Percentiles rank a stretch among this genome's conserved stretches.
These are phyloP conservation scores for Diatrype stigma DNA, from an alignment of 2,329 filamentous ascomycete species.

Conservation along the genomic window DNA sequence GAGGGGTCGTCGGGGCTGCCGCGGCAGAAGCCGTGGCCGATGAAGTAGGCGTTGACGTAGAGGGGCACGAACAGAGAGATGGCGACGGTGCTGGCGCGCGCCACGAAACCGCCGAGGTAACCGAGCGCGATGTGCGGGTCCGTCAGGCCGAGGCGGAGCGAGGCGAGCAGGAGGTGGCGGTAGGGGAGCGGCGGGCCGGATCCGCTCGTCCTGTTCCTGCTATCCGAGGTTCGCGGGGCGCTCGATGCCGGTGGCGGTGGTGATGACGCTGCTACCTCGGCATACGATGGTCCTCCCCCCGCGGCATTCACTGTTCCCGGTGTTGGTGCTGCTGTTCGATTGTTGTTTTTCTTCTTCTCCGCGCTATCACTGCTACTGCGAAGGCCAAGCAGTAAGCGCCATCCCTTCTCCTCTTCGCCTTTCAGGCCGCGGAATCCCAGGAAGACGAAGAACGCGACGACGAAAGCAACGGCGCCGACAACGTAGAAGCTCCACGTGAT, in stretches of 20 bases:
- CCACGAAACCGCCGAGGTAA: slow-evolving; percentile 92
- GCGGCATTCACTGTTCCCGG: too few species aligned
- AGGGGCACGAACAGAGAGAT: slow-evolving; percentile 94
- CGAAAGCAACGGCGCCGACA: slow-evolving; percentile 67
- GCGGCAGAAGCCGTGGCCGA: slow-evolving; percentile 73
- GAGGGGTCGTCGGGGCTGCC: slow-evolving; percentile 53
- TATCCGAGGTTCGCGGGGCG: too few species aligned
- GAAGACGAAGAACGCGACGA: slow-evolving; percentile 71
- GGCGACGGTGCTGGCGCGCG: slow-evolving; percentile 87
- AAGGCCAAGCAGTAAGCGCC: slow-evolving; percentile 51
- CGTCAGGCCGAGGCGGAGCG: slow-evolving; percentile 65
- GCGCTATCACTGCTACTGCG: too few species aligned
- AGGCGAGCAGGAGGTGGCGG: slow-evolving; percentile 55
- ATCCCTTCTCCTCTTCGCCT: slow-evolving; percentile 76
- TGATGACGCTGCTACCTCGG: background rate
- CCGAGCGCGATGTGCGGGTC: slow-evolving; percentile 79
- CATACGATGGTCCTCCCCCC: too few species aligned
- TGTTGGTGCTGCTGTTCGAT: background rate
- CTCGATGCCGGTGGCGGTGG: background rate
- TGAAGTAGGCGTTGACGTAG: slow-evolving; percentile 88
- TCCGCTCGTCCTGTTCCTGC: too few species aligned
- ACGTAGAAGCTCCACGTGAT: slow-evolving; percentile 85
- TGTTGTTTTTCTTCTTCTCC: too few species aligned
- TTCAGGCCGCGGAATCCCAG: slow-evolving; percentile 66
- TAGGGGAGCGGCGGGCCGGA: slow-evolving; percentile 57